phyloP scores from a whole-genome alignment of 495 filamentous ascomycete species.

The Barbatosphaeria neglecta region DNA sequence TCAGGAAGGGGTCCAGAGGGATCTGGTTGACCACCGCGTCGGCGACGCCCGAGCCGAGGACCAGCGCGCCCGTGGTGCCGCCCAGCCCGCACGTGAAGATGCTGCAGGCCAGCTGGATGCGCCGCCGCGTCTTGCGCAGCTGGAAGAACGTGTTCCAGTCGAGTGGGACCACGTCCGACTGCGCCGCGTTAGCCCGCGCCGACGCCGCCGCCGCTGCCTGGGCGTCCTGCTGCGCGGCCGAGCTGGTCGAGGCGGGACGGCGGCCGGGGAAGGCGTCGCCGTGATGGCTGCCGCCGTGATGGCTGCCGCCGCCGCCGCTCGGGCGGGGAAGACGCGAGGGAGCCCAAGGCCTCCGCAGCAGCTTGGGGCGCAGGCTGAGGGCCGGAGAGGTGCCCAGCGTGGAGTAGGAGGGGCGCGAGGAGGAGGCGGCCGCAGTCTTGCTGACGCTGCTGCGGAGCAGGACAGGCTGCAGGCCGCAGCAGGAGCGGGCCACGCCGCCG shows the following conservation, averaged over 20 bases:
- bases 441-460: slow-evolving; percentile 16
- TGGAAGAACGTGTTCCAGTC: slow-evolving; percentile 93
- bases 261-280: background rate
- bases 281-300: background rate
- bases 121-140: slow-evolving; percentile 72
- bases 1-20: slow-evolving; percentile 73
- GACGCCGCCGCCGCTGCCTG: slow-evolving; percentile 10
- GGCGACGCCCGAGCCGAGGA: slow-evolving; percentile 53
- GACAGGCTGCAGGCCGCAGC: slow-evolving; percentile 11
- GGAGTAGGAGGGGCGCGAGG: slow-evolving; percentile 13
- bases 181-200: slow-evolving; percentile 9
- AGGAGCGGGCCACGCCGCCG: slow-evolving; percentile 15
- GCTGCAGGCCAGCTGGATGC: slow-evolving; percentile 67
- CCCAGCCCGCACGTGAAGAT: slow-evolving; percentile 48
- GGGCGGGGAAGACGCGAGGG: background rate
- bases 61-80: slow-evolving; percentile 47
- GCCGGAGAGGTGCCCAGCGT: slow-evolving; percentile 7
- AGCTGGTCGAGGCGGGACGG: slow-evolving; percentile 4
- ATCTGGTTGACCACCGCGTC: slow-evolving; percentile 56
- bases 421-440: slow-evolving; percentile 7
- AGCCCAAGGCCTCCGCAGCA: background rate
- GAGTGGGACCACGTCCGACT: slow-evolving; percentile 28
- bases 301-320: background rate
- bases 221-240: slow-evolving; percentile 15
- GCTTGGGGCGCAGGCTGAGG: slow-evolving; percentile 8